Conservation (phyloP, 2,329 filamentous ascomycete species). For the Aspergillus aculeatus region DNA sequence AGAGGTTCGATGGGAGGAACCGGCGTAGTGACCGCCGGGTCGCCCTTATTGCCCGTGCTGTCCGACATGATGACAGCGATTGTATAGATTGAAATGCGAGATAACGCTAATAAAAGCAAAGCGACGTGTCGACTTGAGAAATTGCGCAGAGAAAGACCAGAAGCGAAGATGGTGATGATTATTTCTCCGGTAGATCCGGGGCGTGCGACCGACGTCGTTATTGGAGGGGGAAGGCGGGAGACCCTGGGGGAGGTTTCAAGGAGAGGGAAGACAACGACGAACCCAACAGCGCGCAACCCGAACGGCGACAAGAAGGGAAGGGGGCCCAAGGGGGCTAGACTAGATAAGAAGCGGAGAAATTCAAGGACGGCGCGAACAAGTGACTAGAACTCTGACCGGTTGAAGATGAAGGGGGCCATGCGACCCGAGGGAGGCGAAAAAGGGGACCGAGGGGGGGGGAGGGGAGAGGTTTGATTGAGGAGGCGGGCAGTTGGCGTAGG, state of each 20-base stretch:
- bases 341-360: conserved; percentile 7
- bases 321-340: conserved; percentile 6
- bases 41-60: conserved; percentile 15
- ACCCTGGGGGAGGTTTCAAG: background rate
- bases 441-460: background rate
- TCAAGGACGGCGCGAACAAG: conserved; percentile 10
- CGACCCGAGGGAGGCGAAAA: conserved; percentile 12
- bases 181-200: background rate
- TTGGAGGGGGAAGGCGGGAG: background rate
- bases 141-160: background rate
- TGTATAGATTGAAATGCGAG: background rate
- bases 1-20: conserved; percentile 20
- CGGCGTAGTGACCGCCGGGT: conserved; percentile 18
- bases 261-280: conserved; percentile 6
- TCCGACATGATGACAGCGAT: conserved; percentile 6
- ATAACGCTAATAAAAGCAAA: background rate
- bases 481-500: background rate
- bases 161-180: background rate
- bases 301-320: conserved; percentile 10
- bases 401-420: conserved; percentile 13
- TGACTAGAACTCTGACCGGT: conserved; percentile 7
- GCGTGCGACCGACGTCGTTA: background rate
- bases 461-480: background rate
- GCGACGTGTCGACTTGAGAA: background rate
- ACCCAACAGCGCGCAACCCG: conserved; percentile 8